Evolutionary conservation across 2,329 filamentous ascomycete species (phyloP), one percentile per base, ranked within the genome.

Genomic region (Malbranchea cinnamomea): DNA sequence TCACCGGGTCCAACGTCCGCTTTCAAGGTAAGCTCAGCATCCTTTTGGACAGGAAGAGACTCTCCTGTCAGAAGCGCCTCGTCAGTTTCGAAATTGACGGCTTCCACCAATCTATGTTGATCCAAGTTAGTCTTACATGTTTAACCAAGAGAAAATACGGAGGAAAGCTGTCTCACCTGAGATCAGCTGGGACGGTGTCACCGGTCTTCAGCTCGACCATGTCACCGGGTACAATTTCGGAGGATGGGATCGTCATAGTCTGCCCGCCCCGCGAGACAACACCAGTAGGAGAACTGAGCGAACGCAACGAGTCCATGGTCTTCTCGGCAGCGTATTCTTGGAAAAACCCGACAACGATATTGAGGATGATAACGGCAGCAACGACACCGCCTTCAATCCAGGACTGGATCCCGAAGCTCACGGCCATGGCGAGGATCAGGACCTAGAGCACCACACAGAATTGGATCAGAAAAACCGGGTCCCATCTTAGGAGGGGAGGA

Each of bases 51-150:
- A 20, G 71, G 71, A 2, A 73, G 55, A 10, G 69, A 71, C 52
- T 76, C 71, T 24, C 71, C 71, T 6, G 71, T 75, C 14, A 75
- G 56, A 11, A 74, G 59, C 5, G 70, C 68, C 46, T 75, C 71
- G 34, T 75, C 68, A 10, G 67, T 67, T 40, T 68, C 66, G 28
- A 69, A 63, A 37, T 71, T 69, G 47, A 67, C 57, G 14, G 67
- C 69, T 39, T 75, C 66, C 35, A 75, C 59, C 51, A 63, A 39
- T 37, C 44, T 41, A 30, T 23, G 8, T 5, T 4, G 9, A 14
- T 9, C 16, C 12, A 18, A 14, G 18, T 29, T 17, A 30, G 22
- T 25, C 30, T 5, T 16, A 16, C 11, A 23, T 14, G 8, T 13
- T 9, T 24, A 15, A 28, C 17, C 13, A 2, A 14, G 16, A 7